These are phyloP conservation scores for Chrysosporium keratinophilum DNA, from an alignment of 2,329 filamentous ascomycete genomes.

Conservation along the genomic window DNA sequence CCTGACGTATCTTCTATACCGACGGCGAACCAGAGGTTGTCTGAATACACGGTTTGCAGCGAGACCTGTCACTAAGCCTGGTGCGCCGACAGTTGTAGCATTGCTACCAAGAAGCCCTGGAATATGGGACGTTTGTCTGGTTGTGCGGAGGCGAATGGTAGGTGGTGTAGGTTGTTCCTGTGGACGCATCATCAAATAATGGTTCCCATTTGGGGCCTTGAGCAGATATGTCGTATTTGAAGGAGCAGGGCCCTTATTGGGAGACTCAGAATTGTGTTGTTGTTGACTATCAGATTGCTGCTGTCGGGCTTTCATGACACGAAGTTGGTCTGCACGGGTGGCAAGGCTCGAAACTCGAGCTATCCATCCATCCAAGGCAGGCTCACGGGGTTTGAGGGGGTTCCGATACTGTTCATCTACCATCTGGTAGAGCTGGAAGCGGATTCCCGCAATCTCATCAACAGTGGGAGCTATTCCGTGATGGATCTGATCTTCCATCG, in stretches of 20 bases:
- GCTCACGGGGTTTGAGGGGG: constrained; percentile 19
- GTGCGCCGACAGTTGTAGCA: background rate
- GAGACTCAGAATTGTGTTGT: background rate
- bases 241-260: background rate
- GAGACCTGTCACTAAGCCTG: background rate
- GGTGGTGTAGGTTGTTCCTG: background rate
- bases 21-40: constrained; percentile 5
- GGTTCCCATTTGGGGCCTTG: constrained; percentile 8
- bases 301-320: constrained; percentile 18
- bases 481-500: constrained; percentile 24
- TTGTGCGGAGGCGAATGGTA: background rate
- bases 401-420: constrained; percentile 26
- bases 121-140: background rate
- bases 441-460: constrained; percentile 24
- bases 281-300: background rate
- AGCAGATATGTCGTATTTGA: constrained; percentile 18
- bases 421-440: constrained; percentile 25
- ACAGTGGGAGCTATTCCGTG: constrained; percentile 23
- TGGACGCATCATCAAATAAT: constrained; percentile 5
- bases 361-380: constrained; percentile 23
- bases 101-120: background rate
- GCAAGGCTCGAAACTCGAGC: constrained; percentile 25
- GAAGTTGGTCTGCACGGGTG: constrained; percentile 26
- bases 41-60: constrained; percentile 7
- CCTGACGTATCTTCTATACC: constrained; percentile 6